These are phyloP conservation scores for Mycena crocata DNA, from an alignment of 768 basidiomycete genomes.

Conservation along the genomic window DNA sequence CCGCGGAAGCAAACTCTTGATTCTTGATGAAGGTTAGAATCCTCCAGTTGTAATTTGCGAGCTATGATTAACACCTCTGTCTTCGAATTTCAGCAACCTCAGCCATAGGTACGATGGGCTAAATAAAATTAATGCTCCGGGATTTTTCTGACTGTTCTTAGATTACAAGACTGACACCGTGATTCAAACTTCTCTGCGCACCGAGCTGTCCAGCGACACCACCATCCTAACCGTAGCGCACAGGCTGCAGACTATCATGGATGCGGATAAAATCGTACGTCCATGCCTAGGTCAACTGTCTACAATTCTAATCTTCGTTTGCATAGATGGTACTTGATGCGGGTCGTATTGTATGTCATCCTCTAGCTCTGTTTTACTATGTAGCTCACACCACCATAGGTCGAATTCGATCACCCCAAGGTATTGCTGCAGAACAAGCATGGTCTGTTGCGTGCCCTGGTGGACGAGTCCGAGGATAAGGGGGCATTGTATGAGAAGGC, in stretches of 20 bases:
- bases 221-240: constrained; percentile 46
- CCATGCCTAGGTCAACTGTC: too few species aligned
- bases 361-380: too few species aligned
- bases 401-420: constrained; percentile 14
- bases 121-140: neutral
- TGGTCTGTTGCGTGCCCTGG: constrained; percentile 11
- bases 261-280: constrained; percentile 41
- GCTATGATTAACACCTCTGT: neutral
- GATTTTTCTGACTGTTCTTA: neutral
- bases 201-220: constrained; percentile 39
- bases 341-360: constrained; percentile 5
- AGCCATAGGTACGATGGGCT: constrained; percentile 12
- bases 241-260: constrained; percentile 44
- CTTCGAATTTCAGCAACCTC: constrained; percentile 22
- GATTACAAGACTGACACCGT: constrained; percentile 57
- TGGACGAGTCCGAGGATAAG: constrained; percentile 17
- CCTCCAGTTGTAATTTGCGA: constrained; percentile 15
- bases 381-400: neutral
- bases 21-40: constrained; percentile 22
- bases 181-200: constrained; percentile 56
- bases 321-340: constrained; percentile 22
- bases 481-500: constrained; percentile 15
- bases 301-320: neutral
- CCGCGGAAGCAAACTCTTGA: constrained; percentile 17
- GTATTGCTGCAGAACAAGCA: neutral